phyloP scores from a whole-genome alignment of 345 rosid genomes.

The Trapa incisa region DNA sequence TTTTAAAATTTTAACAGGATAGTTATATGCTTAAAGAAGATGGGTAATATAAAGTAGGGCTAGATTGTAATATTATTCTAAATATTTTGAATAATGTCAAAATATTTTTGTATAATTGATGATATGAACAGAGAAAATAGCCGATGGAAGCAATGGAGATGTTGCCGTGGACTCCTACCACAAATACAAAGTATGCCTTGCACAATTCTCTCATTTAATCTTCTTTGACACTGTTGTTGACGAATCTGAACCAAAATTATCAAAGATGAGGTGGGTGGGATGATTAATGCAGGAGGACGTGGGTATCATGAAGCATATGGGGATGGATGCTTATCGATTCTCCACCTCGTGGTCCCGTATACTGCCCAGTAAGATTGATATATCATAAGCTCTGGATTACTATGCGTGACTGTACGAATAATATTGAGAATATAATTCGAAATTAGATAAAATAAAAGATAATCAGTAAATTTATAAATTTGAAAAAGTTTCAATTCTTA shows the following conservation, averaged over 20 bases:
- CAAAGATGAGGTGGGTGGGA: not conserved
- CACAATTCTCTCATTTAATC: not conserved
- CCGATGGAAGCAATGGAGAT: constrained; percentile 35
- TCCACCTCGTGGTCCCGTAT: constrained; percentile 15
- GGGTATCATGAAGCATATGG: constrained; percentile 11
- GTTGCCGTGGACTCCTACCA: constrained; percentile 38
- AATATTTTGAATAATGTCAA: too few species aligned
- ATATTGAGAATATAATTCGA: too few species aligned
- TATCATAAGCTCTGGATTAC: too few species aligned
- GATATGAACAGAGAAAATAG: constrained; percentile 22
- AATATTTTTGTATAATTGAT: not conserved
- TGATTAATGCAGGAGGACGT: constrained; percentile 8
- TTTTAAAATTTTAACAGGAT: too few species aligned
- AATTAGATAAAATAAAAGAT: too few species aligned
- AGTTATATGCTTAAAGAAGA: too few species aligned
- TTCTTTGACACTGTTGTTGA: not conserved
- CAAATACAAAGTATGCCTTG: constrained; percentile 31
- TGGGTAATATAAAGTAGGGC: too few species aligned
- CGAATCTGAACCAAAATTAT: not conserved
- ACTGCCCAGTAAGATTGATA: constrained; percentile 8
- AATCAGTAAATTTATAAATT: too few species aligned
- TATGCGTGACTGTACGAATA: too few species aligned
- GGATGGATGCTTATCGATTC: constrained; percentile 11
- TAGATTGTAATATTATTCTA: too few species aligned
- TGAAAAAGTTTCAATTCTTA: too few species aligned